Base-by-base conservation (phyloP, 805 yeast genomes). In the Brettanomyces naardenensis region DNA sequence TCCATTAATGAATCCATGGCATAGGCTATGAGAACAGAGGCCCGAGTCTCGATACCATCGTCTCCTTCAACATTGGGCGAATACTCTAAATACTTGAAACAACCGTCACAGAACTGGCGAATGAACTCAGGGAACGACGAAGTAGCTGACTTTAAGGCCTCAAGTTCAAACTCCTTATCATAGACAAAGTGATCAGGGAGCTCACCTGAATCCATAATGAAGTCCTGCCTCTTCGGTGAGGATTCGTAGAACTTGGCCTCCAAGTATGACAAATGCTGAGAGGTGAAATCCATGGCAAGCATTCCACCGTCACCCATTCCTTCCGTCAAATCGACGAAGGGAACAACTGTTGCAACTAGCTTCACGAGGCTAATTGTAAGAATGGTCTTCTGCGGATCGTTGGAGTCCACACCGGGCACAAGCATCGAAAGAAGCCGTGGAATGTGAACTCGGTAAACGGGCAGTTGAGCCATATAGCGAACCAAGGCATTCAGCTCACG, bases 351-450 rank as follows among this genome's bases (percentile, higher is more conserved):
- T 1, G 87, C 79, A 19, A 80, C 72, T 0, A 85, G 67, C 9
- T 85, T 80, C 39, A 92, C 70, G 15, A 83, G 69, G 41, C 78
- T 73, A 29, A 89, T 60, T 0, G 95, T 72, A 36, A 75, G 70
- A 13, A 78, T 66, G 0, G 95, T 80, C 52, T 89, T 75, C 11
- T 66, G 68, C 35, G 87, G 68, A 57, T 92, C 98, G 54, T 89
- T 92, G 1, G 89, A 74, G 54, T 92, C 97, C 21, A 92, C 77
- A 22, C 92, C 95, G 0, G 88, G 84, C 6, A 88, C 56, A 2
- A 80, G 63, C 56, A 86, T 67, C 20, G 78, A 73, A 28, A 89
- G 54, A 13, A 92, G 64, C 38, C 94, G 73, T 0, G 94, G 75
- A 10, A 87, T 62, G 51, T 92, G 98, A 10, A 85, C 77, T 31